These are phyloP conservation scores for Termitomyces sp. DNA, from an alignment of 768 basidiomycete genomes.

Conservation along the genomic window DNA sequence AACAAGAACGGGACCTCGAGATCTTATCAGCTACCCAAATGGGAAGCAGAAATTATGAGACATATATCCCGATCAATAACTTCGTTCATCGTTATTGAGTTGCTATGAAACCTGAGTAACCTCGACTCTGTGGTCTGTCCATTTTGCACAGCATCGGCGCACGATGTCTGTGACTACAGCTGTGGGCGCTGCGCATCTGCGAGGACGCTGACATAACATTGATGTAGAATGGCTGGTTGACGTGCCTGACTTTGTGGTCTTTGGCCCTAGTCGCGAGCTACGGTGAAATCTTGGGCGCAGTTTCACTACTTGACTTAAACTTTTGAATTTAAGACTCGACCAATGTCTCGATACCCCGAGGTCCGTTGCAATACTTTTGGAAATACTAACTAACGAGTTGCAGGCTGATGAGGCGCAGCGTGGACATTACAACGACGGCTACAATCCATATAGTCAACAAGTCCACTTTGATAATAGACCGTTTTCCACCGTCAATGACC, in stretches of 20 bases:
- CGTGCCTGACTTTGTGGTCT: neutral
- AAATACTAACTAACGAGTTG: neutral
- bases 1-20: too few relatives aligned
- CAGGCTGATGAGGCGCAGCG: slow-evolving; percentile 59
- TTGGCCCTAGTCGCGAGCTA: too few relatives aligned
- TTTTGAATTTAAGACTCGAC: too few relatives aligned
- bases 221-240: neutral
- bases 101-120: too few relatives aligned
- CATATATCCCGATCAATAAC: too few relatives aligned
- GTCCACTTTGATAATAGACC: slow-evolving; percentile 18
- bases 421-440: slow-evolving; percentile 63
- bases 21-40: too few relatives aligned
- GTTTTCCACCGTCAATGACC: neutral
- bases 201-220: neutral
- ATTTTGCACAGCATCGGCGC: neutral
- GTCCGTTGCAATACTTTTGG: neutral
- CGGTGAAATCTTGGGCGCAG: too few relatives aligned
- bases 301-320: too few relatives aligned
- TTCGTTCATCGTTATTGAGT: too few relatives aligned
- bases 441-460: slow-evolving; percentile 45
- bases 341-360: neutral
- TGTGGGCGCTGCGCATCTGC: neutral
- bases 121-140: too few relatives aligned
- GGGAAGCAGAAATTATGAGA: too few relatives aligned
- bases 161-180: neutral